Base-by-base conservation (phyloP, 257 asterid species). In the Solanum tacnaense region DNA sequence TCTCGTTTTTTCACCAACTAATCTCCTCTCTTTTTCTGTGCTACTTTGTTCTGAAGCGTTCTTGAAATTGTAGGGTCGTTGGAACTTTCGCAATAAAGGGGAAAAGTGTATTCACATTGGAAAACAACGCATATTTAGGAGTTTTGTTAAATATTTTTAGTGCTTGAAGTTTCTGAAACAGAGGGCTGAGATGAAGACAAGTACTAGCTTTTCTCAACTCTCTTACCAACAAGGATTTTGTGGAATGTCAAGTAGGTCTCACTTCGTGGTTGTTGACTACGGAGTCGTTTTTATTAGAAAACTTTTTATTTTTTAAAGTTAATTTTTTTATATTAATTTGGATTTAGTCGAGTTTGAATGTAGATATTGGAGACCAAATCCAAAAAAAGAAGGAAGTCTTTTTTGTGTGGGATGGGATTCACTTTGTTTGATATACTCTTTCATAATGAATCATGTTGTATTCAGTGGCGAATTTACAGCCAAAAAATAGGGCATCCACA, bases 241-340 rank as follows among this genome's bases (percentile, higher is more conserved):
- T 15, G 21, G 60, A 16, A 16, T 52, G 62, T 9, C 62, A 18
- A 52, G 62, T 18, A 52, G 62, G 23, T 16, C 18, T 18, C 20
- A 5, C 1, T 52, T 18, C 62, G 3, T 16, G 0, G 0, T 6
- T 16, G 62, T 0, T 18, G 62, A 52, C 4, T 52, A 16, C 23
- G 1, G 60, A 52, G 21, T 16, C 0, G 58, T 3, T 41, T 41
- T 41, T 41, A 41, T 2, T 41, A 41, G 46, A 41, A 41, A 41
- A 2, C 32, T 31, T 31, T 2, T 31, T 31, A 31, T 31, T 31
- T 31, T 31, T 31, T 31, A 2, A 31, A 2, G 32, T 31, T 31
- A 31, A 31, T 31, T 31, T 31, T 31, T 31, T 31, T 31, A 31
- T 31, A 31, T 31, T 31, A 31, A 31, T 31, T 31, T 31, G 32